A percentile compares a stretch with the other conserved stretches of the same genome.
These are phyloP conservation scores for Saprolegnia diclina DNA, from an alignment of 352 stramenopile species.

Conservation along the genomic window DNA sequence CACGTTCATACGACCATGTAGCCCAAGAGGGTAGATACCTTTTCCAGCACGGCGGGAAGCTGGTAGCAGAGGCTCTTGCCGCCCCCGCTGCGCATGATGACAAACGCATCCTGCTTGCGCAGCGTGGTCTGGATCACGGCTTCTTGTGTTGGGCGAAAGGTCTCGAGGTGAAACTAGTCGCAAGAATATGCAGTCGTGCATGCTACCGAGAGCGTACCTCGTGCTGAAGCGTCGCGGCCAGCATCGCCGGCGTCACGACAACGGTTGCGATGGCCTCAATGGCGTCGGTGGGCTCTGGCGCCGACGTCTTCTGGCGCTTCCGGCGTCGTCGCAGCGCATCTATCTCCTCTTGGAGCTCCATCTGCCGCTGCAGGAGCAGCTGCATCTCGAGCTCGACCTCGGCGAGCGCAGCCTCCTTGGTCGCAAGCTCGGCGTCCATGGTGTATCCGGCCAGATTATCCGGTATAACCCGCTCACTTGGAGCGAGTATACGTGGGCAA, in stretches of 20 bases:
- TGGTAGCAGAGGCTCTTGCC: conserved; percentile 89
- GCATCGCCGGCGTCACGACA: conserved; percentile 30
- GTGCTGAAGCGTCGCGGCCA: conserved; percentile 13
- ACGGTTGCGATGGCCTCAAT: neutral
- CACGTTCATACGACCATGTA: neutral
- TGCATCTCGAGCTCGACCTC: conserved; percentile 52
- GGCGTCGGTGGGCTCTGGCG: neutral
- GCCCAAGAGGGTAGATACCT: neutral
- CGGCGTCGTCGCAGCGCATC: conserved; percentile 22
- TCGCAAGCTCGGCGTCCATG: conserved; percentile 14
- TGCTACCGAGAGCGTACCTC: conserved; percentile 24
- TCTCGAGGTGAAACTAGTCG: conserved; percentile 62
- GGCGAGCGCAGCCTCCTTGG: conserved; percentile 35
- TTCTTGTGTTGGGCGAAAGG: conserved; percentile 87
- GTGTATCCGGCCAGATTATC: neutral
- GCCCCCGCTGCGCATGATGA: conserved; percentile 90
- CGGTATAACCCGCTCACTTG: neutral
- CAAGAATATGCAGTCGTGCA: neutral
- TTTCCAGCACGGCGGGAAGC: conserved; percentile 67
- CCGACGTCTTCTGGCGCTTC: conserved; percentile 37
- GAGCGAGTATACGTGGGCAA: neutral
- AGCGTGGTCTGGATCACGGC: conserved; percentile 90
- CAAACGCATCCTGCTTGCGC: conserved; percentile 81
- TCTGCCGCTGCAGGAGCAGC: conserved; percentile 44
- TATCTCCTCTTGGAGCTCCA: conserved; percentile 38